A percentile compares a stretch with the other conserved stretches of the same genome.
These are phyloP conservation scores for Furcasterigmium furcatum DNA, from an alignment of 2,329 filamentous ascomycete species.

Conservation along the genomic window DNA sequence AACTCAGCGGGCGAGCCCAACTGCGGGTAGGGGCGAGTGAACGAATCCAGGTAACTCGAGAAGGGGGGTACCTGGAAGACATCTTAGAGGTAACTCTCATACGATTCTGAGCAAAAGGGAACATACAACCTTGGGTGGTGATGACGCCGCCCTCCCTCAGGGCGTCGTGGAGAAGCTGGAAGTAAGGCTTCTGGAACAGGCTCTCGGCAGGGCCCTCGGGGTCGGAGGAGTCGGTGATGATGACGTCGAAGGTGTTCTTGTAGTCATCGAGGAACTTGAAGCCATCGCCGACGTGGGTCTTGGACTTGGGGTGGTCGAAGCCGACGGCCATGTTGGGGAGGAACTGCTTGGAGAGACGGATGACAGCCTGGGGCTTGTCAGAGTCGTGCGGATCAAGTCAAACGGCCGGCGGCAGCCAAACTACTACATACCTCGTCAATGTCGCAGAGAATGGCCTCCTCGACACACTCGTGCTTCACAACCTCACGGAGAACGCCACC, in stretches of 20 bases:
- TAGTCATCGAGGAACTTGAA: conserved; percentile 98
- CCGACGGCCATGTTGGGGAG: conserved; percentile 91
- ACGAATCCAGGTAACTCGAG: background rate
- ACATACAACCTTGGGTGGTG: conserved; percentile 99
- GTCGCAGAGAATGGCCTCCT: conserved; percentile 95
- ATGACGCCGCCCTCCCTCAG: conserved; percentile 96
- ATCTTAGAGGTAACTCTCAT: conserved; percentile 2
- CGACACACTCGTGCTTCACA: conserved; percentile 96
- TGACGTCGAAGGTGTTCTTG: conserved; percentile 97
- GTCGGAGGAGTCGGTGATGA: conserved; percentile 98
- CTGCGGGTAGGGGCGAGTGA: background rate
- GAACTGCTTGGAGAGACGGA: conserved; percentile 97
- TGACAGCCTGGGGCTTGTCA: conserved; percentile 65
- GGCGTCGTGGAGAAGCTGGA: conserved; percentile 86
- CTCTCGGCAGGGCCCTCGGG: conserved; percentile 94
- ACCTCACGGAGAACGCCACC: conserved; percentile 97
- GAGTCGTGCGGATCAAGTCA: background rate
- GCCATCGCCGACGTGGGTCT: conserved; percentile 90
- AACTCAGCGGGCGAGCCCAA: background rate
- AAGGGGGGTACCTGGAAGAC: conserved; percentile 4
- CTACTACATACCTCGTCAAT: conserved; percentile 77
- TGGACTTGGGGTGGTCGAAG: conserved; percentile 91
- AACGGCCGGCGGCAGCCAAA: background rate
- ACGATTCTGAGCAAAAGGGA: conserved; percentile 55
- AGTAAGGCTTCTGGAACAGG: conserved; percentile 98